phyloP scores from a whole-genome alignment of 2,329 filamentous ascomycete species.

The Microcyclospora tardicrescens region DNA sequence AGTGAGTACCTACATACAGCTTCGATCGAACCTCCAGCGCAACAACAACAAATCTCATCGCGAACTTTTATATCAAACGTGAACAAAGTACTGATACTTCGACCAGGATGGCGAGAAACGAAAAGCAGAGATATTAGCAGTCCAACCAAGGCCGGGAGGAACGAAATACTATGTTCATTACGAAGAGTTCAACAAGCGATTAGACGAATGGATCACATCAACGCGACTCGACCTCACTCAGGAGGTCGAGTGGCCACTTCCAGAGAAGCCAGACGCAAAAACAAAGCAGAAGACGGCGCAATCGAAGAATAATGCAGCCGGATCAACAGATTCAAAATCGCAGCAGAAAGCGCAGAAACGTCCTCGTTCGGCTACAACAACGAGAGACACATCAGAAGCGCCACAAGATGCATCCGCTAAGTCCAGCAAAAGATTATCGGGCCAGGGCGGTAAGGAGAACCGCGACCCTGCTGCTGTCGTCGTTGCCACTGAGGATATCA shows the following conservation, averaged over 20 bases:
- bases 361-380: constrained; percentile 29
- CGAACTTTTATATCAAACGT: too few species aligned
- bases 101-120: constrained; percentile 63
- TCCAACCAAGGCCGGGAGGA: constrained; percentile 76
- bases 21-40: neutral
- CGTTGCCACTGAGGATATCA: constrained; percentile 32
- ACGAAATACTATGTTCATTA: constrained; percentile 94
- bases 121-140: constrained; percentile 92
- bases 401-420: constrained; percentile 42
- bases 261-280: constrained; percentile 82
- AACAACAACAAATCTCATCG: constrained; percentile 15
- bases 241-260: constrained; percentile 92
- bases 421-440: constrained; percentile 36
- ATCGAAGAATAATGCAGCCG: constrained; percentile 26
- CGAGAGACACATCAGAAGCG: constrained; percentile 27
- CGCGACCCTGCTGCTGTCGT: constrained; percentile 34
- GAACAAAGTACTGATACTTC: constrained; percentile 2
- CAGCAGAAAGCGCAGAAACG: constrained; percentile 36
- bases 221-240: constrained; percentile 72
- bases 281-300: constrained; percentile 50
- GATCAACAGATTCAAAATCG: constrained; percentile 20
- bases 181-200: constrained; percentile 90
- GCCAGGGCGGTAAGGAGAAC: constrained; percentile 49
- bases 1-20: constrained; percentile 35
- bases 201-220: constrained; percentile 77